These are phyloP conservation scores for Coleophoma eucalyptorum DNA, from an alignment of 2,329 filamentous ascomycete species.

Conservation along the genomic window DNA sequence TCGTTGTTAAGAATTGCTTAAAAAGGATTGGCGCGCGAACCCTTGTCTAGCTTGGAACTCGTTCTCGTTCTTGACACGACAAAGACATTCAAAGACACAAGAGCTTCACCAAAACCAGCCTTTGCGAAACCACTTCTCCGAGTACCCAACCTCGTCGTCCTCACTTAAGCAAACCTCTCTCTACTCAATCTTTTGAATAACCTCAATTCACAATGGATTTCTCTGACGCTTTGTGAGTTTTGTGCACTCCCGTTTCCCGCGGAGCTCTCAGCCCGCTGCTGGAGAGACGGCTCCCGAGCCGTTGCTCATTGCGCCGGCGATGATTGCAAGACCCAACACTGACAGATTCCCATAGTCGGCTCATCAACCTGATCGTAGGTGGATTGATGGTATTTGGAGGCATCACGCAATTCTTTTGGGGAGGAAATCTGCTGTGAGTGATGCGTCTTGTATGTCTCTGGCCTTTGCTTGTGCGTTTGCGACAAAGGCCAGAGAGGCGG, in stretches of 20 bases:
- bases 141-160: neutral
- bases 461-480: slow-evolving; percentile 3
- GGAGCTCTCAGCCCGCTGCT: neutral
- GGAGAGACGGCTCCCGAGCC: neutral
- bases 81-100: too few species aligned
- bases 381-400: slow-evolving; percentile 86
- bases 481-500: neutral
- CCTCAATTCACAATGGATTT: slow-evolving; percentile 67
- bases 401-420: slow-evolving; percentile 63
- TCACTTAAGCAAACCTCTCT: neutral
- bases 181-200: neutral
- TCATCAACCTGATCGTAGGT: slow-evolving; percentile 88
- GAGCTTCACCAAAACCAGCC: too few species aligned
- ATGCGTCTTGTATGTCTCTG: slow-evolving; percentile 1
- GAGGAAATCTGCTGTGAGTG: neutral
- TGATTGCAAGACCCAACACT: slow-evolving; percentile 16
- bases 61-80: too few species aligned
- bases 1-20: too few species aligned
- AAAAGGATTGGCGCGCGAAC: too few species aligned
- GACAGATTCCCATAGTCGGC: slow-evolving; percentile 59
- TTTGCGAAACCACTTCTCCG: neutral
- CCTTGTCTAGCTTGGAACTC: too few species aligned
- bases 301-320: slow-evolving; percentile 11
- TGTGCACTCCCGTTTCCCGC: slow-evolving; percentile 6
- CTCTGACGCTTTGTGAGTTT: slow-evolving; percentile 82